Evolutionary conservation across 306 rosid genomes (phyloP).

Genomic region (Dicorynia guianensis): DNA sequence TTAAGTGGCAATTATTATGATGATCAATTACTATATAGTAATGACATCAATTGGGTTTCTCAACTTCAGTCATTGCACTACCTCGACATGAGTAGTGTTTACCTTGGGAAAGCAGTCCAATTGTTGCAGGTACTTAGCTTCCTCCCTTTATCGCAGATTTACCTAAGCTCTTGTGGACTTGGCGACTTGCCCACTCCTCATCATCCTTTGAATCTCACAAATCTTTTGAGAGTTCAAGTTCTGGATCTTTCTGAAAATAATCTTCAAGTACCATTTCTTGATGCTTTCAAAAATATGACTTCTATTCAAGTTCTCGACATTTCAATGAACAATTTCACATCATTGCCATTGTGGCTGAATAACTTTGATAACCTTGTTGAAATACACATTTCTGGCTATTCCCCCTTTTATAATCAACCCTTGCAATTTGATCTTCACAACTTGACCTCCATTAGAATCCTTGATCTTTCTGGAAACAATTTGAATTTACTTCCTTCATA

Average conservation of each 20-base stretch:
- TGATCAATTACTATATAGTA: too few species aligned
- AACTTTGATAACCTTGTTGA: neutral
- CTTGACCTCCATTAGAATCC: too few species aligned
- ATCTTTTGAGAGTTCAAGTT: neutral
- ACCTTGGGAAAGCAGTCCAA: neutral
- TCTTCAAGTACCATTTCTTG: neutral
- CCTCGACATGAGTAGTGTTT: neutral
- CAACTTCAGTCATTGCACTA: neutral
- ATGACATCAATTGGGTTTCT: conserved; percentile 7
- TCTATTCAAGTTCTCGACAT: neutral
- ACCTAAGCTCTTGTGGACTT: neutral
- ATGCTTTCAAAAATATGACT: neutral
- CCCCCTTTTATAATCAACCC: too few species aligned
- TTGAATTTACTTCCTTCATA: too few species aligned
- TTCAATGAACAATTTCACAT: neutral
- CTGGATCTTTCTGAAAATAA: neutral
- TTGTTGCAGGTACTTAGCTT: neutral
- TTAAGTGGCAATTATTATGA: neutral
- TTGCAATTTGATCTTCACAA: too few species aligned
- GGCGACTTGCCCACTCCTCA: neutral
- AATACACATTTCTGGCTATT: too few species aligned
- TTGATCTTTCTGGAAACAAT: too few species aligned
- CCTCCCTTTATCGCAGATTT: neutral
- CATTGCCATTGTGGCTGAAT: neutral
- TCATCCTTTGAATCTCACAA: neutral